Conservation (phyloP, 495 filamentous ascomycete species). For the Mytilinidion resinicola region DNA sequence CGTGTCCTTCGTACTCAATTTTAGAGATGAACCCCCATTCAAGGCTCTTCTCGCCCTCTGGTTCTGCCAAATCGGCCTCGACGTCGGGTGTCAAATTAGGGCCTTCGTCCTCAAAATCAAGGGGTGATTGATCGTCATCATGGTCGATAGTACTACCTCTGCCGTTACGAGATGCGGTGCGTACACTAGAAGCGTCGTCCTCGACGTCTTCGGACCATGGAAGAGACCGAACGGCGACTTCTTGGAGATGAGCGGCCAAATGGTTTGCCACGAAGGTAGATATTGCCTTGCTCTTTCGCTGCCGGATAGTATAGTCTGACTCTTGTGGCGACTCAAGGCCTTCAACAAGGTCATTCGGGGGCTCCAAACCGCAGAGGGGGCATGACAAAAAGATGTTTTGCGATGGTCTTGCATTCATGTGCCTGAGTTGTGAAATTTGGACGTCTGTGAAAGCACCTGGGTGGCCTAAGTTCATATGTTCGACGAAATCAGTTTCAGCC, state of each 20-base stretch:
- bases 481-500: neutral
- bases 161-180: neutral
- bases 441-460: neutral
- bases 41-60: neutral
- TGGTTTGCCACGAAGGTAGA: neutral
- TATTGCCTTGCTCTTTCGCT: conserved; percentile 4
- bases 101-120: neutral
- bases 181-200: conserved; percentile 1
- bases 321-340: neutral
- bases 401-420: neutral
- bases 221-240: conserved; percentile 4
- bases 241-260: conserved; percentile 7
- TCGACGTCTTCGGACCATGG: conserved; percentile 16
- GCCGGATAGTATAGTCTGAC: neutral
- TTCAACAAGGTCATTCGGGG: neutral
- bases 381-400: conserved; percentile 2
- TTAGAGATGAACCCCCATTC: conserved; percentile 1
- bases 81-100: neutral
- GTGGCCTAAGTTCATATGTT: conserved; percentile 1
- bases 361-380: conserved; percentile 5
- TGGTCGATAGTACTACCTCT: neutral
- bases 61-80: neutral
- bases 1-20: conserved; percentile 9
- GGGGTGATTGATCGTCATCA: neutral
- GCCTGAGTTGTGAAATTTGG: conserved; percentile 2